Conservation (phyloP, 2,329 filamentous ascomycete genomes). For the Fusarium chaquense region DNA sequence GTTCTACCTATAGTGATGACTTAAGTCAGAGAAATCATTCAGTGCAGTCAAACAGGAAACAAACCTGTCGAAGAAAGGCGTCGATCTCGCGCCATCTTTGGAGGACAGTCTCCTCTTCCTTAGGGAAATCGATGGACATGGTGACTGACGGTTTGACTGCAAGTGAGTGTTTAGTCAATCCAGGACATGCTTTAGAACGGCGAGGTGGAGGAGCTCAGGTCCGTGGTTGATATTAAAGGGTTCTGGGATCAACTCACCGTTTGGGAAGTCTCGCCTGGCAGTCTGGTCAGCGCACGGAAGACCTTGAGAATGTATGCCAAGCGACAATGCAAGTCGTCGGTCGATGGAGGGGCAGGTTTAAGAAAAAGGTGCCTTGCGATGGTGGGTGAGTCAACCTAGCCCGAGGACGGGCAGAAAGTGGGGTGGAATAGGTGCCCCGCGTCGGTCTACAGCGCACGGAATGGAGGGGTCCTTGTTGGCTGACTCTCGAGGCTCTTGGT, state of each 20-base stretch:
- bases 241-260: constrained; percentile 27
- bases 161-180: constrained; percentile 23
- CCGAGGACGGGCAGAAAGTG: constrained; percentile 30
- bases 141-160: constrained; percentile 41
- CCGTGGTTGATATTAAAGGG: not conserved
- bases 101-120: constrained; percentile 88
- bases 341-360: constrained; percentile 48
- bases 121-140: constrained; percentile 93
- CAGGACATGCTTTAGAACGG: constrained; percentile 1
- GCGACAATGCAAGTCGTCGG: constrained; percentile 30
- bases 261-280: constrained; percentile 25
- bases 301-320: constrained; percentile 26
- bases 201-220: not conserved
- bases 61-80: constrained; percentile 86
- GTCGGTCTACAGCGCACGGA: constrained; percentile 2
- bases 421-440: constrained; percentile 46
- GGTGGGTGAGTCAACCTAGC: constrained; percentile 47
- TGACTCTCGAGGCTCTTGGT: not conserved
- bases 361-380: constrained; percentile 42
- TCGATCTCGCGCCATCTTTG: constrained; percentile 90
- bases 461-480: constrained; percentile 6
- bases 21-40: constrained; percentile 13
- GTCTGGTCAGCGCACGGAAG: constrained; percentile 29
- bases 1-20: constrained; percentile 66
- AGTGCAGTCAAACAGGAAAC: constrained; percentile 18